Conservation (phyloP, 108 stramenopile species). For the Fragilariopsis cylindrus region DNA sequence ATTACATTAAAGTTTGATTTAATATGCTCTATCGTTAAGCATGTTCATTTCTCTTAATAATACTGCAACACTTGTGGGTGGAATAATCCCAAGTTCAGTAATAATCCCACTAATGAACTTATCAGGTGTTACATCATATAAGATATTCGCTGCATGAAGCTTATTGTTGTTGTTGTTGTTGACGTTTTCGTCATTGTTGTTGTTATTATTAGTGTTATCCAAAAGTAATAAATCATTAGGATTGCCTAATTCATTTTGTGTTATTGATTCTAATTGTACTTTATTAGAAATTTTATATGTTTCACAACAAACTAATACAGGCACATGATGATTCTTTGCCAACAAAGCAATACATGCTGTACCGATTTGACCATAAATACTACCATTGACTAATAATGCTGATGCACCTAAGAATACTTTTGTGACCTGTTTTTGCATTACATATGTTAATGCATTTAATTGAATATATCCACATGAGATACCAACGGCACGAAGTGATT, state of each 20-base stretch:
- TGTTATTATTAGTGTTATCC: conserved; percentile 22
- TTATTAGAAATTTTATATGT: conserved; percentile 98
- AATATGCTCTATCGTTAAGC: not conserved
- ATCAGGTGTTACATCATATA: conserved; percentile 97
- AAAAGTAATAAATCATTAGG: conserved; percentile 70
- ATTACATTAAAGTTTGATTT: not conserved
- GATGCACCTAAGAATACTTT: conserved; percentile 97
- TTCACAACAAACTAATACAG: conserved; percentile 97
- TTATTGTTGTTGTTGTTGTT: conserved; percentile 18
- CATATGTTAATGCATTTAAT: conserved; percentile 89
- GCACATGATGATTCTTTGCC: conserved; percentile 86
- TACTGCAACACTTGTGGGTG: conserved; percentile 95
- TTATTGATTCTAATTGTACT: conserved; percentile 95
- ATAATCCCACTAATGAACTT: conserved; percentile 95
- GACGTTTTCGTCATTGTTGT: conserved; percentile 13
- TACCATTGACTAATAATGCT: conserved; percentile 95
- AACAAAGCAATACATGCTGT: conserved; percentile 93
- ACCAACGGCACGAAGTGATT: conserved; percentile 64
- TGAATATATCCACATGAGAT: conserved; percentile 84
- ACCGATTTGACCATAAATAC: conserved; percentile 89
- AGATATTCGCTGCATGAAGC: conserved; percentile 82
- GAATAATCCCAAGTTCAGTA: conserved; percentile 97
- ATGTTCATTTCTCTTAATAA: conserved; percentile 91
- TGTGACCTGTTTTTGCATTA: conserved; percentile 89
- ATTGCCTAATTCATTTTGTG: conserved; percentile 95